Base-by-base conservation (phyloP, 1,284 basidiomycete species). In the Melampsora larici-populina region DNA sequence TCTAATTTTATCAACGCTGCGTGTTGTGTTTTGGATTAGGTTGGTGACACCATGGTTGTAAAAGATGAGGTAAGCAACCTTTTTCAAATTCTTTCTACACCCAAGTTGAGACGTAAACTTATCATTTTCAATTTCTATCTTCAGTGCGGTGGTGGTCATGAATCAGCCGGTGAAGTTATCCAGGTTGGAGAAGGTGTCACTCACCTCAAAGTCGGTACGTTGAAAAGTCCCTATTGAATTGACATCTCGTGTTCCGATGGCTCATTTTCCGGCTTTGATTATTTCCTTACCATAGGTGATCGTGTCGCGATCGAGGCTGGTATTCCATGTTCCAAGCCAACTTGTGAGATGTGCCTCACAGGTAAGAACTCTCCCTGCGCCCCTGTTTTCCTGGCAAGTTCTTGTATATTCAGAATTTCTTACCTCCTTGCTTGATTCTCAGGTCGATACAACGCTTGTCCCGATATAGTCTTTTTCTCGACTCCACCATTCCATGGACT, bases 261-360 rank as follows among this genome's bases (percentile, higher is more conserved):
- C 21, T 24, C 46, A 15, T 18, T 43, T 26, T 13, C 11, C 2
- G 17, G 1, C 63, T 49, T 46, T 33, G 8, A n/a, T 51, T 62
- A 21, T 31, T 66, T 66, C 13, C 33, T n/a, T 11, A 8, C 29
- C 24, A 62, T 69, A 48, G 82, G 82, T 36, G 82, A 83, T 70
- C 79, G 81, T 33, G 82, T 83, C 6, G 82, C 82, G 26, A 82
- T 83, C 70, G 82, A 83, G 72, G 82, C 82, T 1, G 74, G 82
- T 80, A 43, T 78, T 58, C 75, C 67, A 40, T 70, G 76, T 64
- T 71, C 76, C 49, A 71, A 71, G 36, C 69, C 76, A 1, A 78
- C 76, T n/a, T 78, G 76, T 40, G 69, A 78, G 49, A 71, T 55
- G 48, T 78, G 76, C 40, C 51, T 70, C 6, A 67, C 76, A 40